Percentiles rank a stretch among this genome's conserved stretches.
These are phyloP conservation scores for Trypanosoma platydactyli DNA, from an alignment of 208 protist species.

Conservation along the genomic window DNA sequence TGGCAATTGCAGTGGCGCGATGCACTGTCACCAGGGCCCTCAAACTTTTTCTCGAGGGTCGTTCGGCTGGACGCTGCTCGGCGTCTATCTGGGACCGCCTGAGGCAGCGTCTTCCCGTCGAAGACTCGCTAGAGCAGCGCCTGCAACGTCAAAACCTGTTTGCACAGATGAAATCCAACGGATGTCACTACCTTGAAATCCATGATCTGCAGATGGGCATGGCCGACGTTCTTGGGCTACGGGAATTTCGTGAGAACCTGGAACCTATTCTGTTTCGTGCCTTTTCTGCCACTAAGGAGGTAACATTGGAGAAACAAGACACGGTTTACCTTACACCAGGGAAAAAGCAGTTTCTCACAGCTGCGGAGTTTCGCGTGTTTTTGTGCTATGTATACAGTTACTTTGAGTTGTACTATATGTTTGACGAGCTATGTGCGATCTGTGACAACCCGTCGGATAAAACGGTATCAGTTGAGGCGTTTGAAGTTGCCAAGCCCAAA, in stretches of 20 bases:
- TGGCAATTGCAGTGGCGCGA: conserved; percentile 6
- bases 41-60: not conserved
- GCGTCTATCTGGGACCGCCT: conserved; percentile 54
- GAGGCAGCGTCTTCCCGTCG: conserved; percentile 47
- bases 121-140: conserved; percentile 39
- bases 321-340: conserved; percentile 41
- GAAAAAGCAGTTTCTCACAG: conserved; percentile 50
- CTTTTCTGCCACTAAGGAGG: conserved; percentile 52
- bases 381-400: conserved; percentile 70
- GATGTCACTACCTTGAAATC: conserved; percentile 40
- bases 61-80: not conserved
- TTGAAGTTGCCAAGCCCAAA: conserved; percentile 30
- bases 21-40: conserved; percentile 4
- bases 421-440: conserved; percentile 58
- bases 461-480: conserved; percentile 10
- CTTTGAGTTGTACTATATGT: conserved; percentile 83
- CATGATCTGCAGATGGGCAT: conserved; percentile 42
- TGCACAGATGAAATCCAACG: conserved; percentile 36
- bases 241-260: conserved; percentile 52
- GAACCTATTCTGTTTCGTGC: conserved; percentile 33
- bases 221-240: conserved; percentile 42
- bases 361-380: conserved; percentile 49
- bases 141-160: conserved; percentile 46
- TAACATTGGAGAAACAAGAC: conserved; percentile 24
- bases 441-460: not conserved